Evolutionary conservation across 345 rosid species (phyloP).

Genomic region (Eutrema japonicum): DNA sequence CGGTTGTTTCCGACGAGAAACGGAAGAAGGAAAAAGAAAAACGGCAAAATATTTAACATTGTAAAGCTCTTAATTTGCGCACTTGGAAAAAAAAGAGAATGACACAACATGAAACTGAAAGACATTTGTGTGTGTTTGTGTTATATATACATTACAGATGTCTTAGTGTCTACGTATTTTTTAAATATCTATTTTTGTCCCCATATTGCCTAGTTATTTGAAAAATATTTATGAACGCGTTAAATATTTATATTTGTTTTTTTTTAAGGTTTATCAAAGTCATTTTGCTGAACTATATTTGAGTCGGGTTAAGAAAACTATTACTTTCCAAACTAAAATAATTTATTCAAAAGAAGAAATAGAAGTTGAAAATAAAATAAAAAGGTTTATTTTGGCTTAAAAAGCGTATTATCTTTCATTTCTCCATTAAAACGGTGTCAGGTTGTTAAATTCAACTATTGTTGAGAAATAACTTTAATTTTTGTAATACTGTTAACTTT

Average conservation of each 20-base stretch:
- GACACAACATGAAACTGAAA: constrained; percentile 19
- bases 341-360: not conserved
- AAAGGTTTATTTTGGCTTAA: not conserved
- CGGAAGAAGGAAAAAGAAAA: constrained; percentile 35
- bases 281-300: constrained; percentile 3
- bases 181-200: constrained; percentile 5
- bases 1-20: constrained; percentile 35
- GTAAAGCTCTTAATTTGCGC: constrained; percentile 19
- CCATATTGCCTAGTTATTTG: constrained; percentile 25
- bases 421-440: not conserved
- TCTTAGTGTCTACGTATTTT: constrained; percentile 37
- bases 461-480: not conserved
- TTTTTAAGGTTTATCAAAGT: constrained; percentile 23
- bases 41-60: constrained; percentile 32
- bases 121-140: constrained; percentile 25
- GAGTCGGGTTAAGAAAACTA: constrained; percentile 4
- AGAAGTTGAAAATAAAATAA: not conserved
- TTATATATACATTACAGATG: constrained; percentile 36
- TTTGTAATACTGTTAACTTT: too few species aligned
- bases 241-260: too few species aligned
- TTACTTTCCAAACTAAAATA: not conserved
- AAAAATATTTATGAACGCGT: too few species aligned
- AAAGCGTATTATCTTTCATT: too few species aligned
- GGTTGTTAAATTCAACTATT: not conserved
- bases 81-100: constrained; percentile 22